These are phyloP conservation scores for Acanthamoeba healyi DNA, from an alignment of 208 protist species.

Conservation along the genomic window DNA sequence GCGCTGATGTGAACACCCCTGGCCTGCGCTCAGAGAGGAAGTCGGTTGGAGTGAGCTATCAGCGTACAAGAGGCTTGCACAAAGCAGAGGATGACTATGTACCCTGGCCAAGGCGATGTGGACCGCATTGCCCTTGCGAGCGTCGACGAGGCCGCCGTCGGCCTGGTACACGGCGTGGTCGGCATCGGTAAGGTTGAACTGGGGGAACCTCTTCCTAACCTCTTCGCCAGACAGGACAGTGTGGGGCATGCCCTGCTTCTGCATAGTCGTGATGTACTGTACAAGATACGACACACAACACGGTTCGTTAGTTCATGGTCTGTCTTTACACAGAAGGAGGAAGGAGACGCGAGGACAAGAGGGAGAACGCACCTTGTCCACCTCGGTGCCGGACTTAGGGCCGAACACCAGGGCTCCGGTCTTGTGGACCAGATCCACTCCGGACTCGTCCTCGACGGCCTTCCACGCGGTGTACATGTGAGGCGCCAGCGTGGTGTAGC, in stretches of 20 bases:
- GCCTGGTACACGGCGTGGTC: conserved; percentile 70
- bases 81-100: not conserved
- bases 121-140: conserved; percentile 42
- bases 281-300: not conserved
- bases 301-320: not conserved
- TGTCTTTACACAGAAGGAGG: not conserved
- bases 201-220: conserved; percentile 62
- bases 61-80: not conserved
- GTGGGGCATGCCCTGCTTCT: conserved; percentile 50
- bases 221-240: conserved; percentile 12
- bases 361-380: conserved; percentile 8
- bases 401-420: conserved; percentile 69
- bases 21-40: not conserved
- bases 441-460: conserved; percentile 73
- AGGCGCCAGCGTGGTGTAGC: conserved; percentile 58
- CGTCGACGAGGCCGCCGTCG: conserved; percentile 66
- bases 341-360: not conserved
- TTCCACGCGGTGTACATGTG: conserved; percentile 74
- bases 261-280: conserved; percentile 43
- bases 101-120: conserved; percentile 37
- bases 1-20: conserved; percentile 6
- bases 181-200: conserved; percentile 44
- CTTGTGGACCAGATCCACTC: conserved; percentile 61
- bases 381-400: conserved; percentile 39
- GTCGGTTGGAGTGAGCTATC: not conserved